Conservation (phyloP, 176 grass and related monocot species). For the Miscanthus lutarioriparius region DNA sequence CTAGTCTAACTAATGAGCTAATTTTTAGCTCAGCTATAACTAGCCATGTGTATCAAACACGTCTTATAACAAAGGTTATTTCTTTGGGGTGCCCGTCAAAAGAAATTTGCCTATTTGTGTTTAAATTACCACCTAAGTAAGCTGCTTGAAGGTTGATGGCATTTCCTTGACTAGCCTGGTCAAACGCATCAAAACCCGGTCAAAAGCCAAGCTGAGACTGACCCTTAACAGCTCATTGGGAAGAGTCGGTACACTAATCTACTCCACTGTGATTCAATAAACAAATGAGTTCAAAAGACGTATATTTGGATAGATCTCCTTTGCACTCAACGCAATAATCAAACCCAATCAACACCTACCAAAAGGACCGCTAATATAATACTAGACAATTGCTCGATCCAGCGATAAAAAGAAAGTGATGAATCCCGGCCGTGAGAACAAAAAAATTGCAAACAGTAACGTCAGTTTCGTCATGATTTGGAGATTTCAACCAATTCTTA, state of each 20-base stretch:
- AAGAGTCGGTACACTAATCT: slow-evolving; percentile 34
- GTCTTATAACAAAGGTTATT: too few species aligned
- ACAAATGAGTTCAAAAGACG: slow-evolving; percentile 35
- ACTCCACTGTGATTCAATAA: not conserved
- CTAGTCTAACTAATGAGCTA: too few species aligned
- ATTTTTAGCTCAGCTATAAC: too few species aligned
- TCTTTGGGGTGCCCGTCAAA: too few species aligned
- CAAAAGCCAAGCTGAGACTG: slow-evolving; percentile 18
- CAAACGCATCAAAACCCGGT: slow-evolving; percentile 27
- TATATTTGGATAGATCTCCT: slow-evolving; percentile 33
- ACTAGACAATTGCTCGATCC: not conserved
- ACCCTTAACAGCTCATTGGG: not conserved
- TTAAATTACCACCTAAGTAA: not conserved
- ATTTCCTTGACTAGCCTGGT: slow-evolving; percentile 1
- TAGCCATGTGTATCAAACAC: too few species aligned
- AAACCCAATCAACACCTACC: slow-evolving; percentile 33
- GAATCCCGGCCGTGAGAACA: not conserved
- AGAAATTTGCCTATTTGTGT: not conserved
- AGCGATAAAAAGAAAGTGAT: not conserved
- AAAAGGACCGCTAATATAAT: slow-evolving; percentile 18
- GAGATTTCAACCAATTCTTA: not conserved
- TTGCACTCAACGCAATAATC: slow-evolving; percentile 22
- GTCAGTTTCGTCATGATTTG: not conserved
- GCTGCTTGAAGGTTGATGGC: not conserved
- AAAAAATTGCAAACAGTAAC: not conserved